These are phyloP conservation scores for Colletotrichum sp. DNA, from an alignment of 2,329 filamentous ascomycete genomes.

Conservation along the genomic window DNA sequence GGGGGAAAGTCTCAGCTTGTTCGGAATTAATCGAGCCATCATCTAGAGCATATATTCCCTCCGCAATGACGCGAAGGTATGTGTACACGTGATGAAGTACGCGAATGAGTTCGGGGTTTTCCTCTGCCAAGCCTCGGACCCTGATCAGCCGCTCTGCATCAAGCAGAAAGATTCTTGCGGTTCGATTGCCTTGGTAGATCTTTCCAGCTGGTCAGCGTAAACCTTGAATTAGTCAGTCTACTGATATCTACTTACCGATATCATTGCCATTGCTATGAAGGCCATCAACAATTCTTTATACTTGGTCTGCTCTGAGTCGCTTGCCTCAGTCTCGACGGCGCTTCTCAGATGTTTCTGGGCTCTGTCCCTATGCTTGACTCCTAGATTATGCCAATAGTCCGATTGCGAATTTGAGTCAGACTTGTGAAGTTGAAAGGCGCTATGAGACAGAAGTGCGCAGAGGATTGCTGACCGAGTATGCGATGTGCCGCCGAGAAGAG, in stretches of 20 bases:
- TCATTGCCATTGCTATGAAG: conserved; percentile 35
- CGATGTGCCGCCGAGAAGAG: conserved; percentile 41
- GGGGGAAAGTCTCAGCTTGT: not conserved
- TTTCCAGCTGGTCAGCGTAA: not conserved
- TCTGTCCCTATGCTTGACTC: not conserved
- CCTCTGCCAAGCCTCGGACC: conserved; percentile 36
- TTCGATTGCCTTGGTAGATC: not conserved
- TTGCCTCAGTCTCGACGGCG: conserved; percentile 27
- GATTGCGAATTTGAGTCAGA: not conserved
- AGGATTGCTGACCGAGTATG: conserved; percentile 42
- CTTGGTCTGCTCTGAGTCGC: conserved; percentile 36
- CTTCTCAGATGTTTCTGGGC: not conserved
- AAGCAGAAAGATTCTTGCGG: conserved; percentile 28
- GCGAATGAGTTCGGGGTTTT: conserved; percentile 39
- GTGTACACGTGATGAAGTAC: conserved; percentile 52
- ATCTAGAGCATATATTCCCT: conserved; percentile 32
- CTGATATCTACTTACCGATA: conserved; percentile 18
- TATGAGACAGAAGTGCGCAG: conserved; percentile 43
- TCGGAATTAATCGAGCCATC: not conserved
- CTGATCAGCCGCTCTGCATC: conserved; percentile 49
- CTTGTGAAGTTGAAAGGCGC: conserved; percentile 42
- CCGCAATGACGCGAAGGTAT: conserved; percentile 47
- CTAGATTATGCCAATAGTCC: not conserved
- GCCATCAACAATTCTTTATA: conserved; percentile 51
- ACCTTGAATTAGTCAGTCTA: not conserved